phyloP scores from a whole-genome alignment of 2,329 filamentous ascomycete genomes.

The Thelonectria blattea region DNA sequence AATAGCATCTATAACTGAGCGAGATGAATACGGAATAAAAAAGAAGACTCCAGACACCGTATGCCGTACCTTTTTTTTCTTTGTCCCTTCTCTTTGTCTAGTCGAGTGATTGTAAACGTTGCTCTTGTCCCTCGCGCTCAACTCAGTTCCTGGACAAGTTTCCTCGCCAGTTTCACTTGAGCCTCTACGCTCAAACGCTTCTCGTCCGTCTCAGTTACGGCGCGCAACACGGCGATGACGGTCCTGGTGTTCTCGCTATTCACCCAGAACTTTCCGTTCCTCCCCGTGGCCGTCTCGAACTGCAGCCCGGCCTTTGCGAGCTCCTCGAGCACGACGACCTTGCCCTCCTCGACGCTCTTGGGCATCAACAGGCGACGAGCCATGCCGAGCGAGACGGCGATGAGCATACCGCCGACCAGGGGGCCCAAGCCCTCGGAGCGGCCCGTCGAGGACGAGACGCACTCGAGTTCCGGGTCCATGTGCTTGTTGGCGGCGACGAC shows the following conservation, averaged over 20 bases:
- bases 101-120: background rate
- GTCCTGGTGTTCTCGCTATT: slow-evolving; percentile 76
- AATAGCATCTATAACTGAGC: slow-evolving; percentile 29
- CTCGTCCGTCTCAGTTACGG: slow-evolving; percentile 79
- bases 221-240: slow-evolving; percentile 78
- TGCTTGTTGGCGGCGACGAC: slow-evolving; percentile 78
- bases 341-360: slow-evolving; percentile 65
- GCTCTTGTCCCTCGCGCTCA: slow-evolving; percentile 38
- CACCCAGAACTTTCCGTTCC: slow-evolving; percentile 93
- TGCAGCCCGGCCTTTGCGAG: slow-evolving; percentile 76
- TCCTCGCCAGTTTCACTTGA: slow-evolving; percentile 74
- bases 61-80: slow-evolving; percentile 7
- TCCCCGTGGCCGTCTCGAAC: slow-evolving; percentile 92
- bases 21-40: slow-evolving; percentile 30
- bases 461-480: slow-evolving; percentile 90
- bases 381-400: slow-evolving; percentile 78
- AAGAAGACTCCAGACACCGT: slow-evolving; percentile 23
- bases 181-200: slow-evolving; percentile 65
- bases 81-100: too few relatives aligned
- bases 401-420: slow-evolving; percentile 85
- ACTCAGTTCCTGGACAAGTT: slow-evolving; percentile 64
- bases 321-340: slow-evolving; percentile 78
- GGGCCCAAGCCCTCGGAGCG: slow-evolving; percentile 89
- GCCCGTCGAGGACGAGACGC: slow-evolving; percentile 83
- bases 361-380: slow-evolving; percentile 78